Evolutionary conservation across 352 stramenopile species (phyloP), one percentile per base, ranked within the genome.

Genomic region (Globisporangium sylvaticum): DNA sequence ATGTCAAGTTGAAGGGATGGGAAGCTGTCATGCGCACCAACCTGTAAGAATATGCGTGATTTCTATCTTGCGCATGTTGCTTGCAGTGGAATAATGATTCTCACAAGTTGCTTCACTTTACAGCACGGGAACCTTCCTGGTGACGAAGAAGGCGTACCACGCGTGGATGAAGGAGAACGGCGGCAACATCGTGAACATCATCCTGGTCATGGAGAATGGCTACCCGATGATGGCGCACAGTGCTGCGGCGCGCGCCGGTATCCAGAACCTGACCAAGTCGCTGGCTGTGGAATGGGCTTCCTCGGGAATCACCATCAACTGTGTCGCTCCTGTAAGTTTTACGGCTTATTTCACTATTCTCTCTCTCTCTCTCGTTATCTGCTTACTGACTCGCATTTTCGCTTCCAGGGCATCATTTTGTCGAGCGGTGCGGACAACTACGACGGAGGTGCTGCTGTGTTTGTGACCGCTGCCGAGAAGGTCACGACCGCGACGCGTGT

Each of bases 181-280:
- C 46, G 93, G 93, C 20, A 91, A 83, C 52, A 98, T 98, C 66
- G 94, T 98, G 29, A 98, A 98, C 78, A 98, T 98, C 69, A 98
- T 97, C 24, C 77, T 98, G 9, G 91, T 94, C 37, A 97, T 97
- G 78, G 80, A 93, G 50, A 98, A 98, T 68, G 96, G 96, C 8
- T 97, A 97, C 74, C 94, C 94, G 6, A 65, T 88, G 29, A 97
- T 98, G 86, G 87, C 84, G 18, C 95, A 98, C 77, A 90, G 81
- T 53, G 84, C 86, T n/a, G 92, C 94, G 6, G 91, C 94, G 52
- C 83, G 95, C 54, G 94, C 93, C 25, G 95, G 85, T 15, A 89
- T 98, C 18, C 86, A 98, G 71, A 98, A 98, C 74, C 87, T 98
- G 66, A 94, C 78, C 62, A 97, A 97, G 71, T 98, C 93, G 39